These are phyloP conservation scores for Lecanicillium sp. DNA, from an alignment of 2,329 filamentous ascomycete species.

Conservation along the genomic window DNA sequence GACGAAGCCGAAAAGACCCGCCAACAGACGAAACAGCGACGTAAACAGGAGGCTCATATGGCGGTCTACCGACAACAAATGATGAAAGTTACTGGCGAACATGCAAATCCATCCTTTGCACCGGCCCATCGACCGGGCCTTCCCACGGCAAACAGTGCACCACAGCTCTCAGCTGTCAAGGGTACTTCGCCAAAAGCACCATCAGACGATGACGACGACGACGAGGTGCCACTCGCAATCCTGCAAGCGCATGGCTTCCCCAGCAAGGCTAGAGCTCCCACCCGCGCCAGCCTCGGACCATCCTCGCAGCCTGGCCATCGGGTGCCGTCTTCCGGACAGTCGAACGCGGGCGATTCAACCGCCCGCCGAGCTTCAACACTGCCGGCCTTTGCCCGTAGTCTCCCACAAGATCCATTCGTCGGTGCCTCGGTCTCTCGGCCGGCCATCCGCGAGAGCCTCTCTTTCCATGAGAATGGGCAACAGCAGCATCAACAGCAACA, in stretches of 20 bases:
- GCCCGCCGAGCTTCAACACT: slow-evolving; percentile 38
- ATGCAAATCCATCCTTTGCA: slow-evolving; percentile 22
- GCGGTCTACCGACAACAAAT: slow-evolving; percentile 87
- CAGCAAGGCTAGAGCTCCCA: slow-evolving; percentile 66
- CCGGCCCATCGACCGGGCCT: slow-evolving; percentile 44
- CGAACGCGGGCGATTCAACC: slow-evolving; percentile 44
- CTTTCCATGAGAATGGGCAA: slow-evolving; percentile 53
- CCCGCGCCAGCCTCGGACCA: slow-evolving; percentile 55
- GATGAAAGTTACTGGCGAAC: slow-evolving; percentile 89
- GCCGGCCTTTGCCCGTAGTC: slow-evolving; percentile 72
- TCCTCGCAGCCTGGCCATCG: slow-evolving; percentile 54
- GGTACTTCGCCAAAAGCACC: slow-evolving; percentile 27
- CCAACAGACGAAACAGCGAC: slow-evolving; percentile 65
- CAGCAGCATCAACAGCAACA: slow-evolving; percentile 24
- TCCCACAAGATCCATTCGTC: slow-evolving; percentile 79
- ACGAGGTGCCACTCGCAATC: slow-evolving; percentile 80
- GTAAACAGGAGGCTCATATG: slow-evolving; percentile 85
- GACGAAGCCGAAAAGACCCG: slow-evolving; percentile 71
- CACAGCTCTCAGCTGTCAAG: slow-evolving; percentile 41
- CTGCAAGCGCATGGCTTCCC: slow-evolving; percentile 86
- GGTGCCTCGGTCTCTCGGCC: slow-evolving; percentile 69
- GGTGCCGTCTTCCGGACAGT: slow-evolving; percentile 25
- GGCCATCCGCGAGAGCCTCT: slow-evolving; percentile 64
- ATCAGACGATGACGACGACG: slow-evolving; percentile 79
- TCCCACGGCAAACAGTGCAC: slow-evolving; percentile 52